Conservation (phyloP, 495 filamentous ascomycete species). For the Jackrogersella minutella region DNA sequence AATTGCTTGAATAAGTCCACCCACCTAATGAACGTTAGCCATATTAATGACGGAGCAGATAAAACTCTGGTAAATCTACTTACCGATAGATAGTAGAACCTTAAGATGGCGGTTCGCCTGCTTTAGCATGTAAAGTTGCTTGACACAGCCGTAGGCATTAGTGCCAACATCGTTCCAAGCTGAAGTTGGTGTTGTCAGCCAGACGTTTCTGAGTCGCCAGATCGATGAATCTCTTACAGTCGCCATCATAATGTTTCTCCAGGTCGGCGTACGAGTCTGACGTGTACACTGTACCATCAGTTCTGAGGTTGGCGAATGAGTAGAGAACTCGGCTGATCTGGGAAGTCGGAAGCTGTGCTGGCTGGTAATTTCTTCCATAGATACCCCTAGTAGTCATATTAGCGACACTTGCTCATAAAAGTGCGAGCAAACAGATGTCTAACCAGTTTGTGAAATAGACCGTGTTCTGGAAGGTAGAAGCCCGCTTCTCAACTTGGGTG, state of each 20-base stretch:
- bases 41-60: too few relatives aligned
- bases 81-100: slow-evolving; percentile 85
- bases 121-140: slow-evolving; percentile 89
- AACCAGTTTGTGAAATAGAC: slow-evolving; percentile 61
- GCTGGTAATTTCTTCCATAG: slow-evolving; percentile 82
- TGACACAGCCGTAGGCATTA: slow-evolving; percentile 83
- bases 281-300: slow-evolving; percentile 77
- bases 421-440: neutral
- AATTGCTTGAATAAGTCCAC: slow-evolving; percentile 86
- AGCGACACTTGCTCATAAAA: neutral
- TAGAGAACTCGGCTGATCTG: slow-evolving; percentile 90
- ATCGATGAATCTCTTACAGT: slow-evolving; percentile 46
- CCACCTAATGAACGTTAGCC: too few relatives aligned
- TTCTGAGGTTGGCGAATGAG: slow-evolving; percentile 84
- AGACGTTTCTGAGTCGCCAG: neutral
- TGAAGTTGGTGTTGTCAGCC: slow-evolving; percentile 33
- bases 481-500: slow-evolving; percentile 26
- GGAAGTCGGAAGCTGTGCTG: slow-evolving; percentile 78
- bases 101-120: slow-evolving; percentile 86
- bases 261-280: slow-evolving; percentile 67
- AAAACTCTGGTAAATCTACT: slow-evolving; percentile 95
- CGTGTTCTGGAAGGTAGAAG: slow-evolving; percentile 50
- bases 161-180: slow-evolving; percentile 59
- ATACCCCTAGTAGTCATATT: slow-evolving; percentile 67
- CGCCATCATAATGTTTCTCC: slow-evolving; percentile 75